phyloP scores from a whole-genome alignment of 805 yeast species.

The Candida orba region DNA sequence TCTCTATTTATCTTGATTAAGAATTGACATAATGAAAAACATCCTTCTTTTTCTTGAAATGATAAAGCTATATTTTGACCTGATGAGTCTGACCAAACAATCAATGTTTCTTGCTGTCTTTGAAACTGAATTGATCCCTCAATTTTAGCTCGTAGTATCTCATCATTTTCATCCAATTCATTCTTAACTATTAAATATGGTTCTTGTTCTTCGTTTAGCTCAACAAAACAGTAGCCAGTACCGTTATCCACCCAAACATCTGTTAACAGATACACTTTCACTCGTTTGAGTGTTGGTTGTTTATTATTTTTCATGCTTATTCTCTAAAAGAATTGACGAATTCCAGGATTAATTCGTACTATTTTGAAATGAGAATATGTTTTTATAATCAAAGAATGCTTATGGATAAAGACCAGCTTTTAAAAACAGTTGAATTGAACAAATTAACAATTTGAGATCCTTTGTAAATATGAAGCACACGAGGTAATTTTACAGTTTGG shows the following conservation, averaged over 20 bases:
- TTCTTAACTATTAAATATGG: conserved; percentile 69
- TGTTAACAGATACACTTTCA: conserved; percentile 79
- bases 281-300: conserved; percentile 54
- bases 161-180: conserved; percentile 53
- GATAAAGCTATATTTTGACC: conserved; percentile 79
- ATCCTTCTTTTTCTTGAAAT: conserved; percentile 88
- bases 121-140: conserved; percentile 79
- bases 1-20: conserved; percentile 57
- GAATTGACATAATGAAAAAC: conserved; percentile 77
- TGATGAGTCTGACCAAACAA: conserved; percentile 82
- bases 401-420: conserved; percentile 3
- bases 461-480: background rate
- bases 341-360: background rate
- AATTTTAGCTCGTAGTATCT: conserved; percentile 57
- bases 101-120: conserved; percentile 87
- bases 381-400: too few species aligned
- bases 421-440: too few species aligned
- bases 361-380: too few species aligned
- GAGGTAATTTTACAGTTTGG: too few species aligned
- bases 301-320: conserved; percentile 1
- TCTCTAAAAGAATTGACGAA: background rate
- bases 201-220: conserved; percentile 28
- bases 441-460: background rate
- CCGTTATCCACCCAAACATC: conserved; percentile 91
- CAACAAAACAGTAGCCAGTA: conserved; percentile 85